These are phyloP conservation scores for Lepidium africanum DNA, from an alignment of 345 rosid genomes.

Conservation along the genomic window DNA sequence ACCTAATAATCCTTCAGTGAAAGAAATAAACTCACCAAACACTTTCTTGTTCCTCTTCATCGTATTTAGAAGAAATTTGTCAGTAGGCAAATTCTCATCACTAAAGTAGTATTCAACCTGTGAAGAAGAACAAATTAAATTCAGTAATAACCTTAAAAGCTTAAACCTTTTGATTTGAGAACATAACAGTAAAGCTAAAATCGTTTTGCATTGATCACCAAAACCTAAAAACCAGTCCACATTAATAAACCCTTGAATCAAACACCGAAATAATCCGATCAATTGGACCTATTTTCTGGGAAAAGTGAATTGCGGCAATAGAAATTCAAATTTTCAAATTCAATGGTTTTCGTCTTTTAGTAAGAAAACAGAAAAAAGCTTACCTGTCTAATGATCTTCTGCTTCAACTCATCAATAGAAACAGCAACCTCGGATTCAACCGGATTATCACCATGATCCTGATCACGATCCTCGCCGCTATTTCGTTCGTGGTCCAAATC, in stretches of 20 bases:
- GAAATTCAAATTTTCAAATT: not conserved
- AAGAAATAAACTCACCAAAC: slow-evolving; percentile 45
- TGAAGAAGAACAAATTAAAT: not conserved
- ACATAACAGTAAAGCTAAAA: not conserved
- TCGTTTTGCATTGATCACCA: not conserved
- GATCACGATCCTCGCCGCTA: slow-evolving; percentile 26
- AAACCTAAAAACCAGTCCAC: no score
- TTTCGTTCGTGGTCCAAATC: slow-evolving; percentile 25
- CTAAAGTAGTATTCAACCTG: slow-evolving; percentile 94
- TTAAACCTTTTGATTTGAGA: not conserved
- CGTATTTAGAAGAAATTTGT: slow-evolving; percentile 57
- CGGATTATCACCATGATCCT: slow-evolving; percentile 23
- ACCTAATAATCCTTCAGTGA: not conserved
- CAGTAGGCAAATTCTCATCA: slow-evolving; percentile 78
- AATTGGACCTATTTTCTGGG: not conserved
- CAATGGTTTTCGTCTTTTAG: not conserved
- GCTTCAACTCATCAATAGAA: slow-evolving; percentile 43
- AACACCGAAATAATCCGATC: not conserved
- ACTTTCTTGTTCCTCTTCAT: slow-evolving; percentile 76
- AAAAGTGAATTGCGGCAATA: not conserved
- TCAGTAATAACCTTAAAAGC: not conserved
- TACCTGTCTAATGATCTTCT: slow-evolving; percentile 64
- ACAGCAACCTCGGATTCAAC: slow-evolving; percentile 21
- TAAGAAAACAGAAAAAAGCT: not conserved
- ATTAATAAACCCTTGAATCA: not conserved